Evolutionary conservation across 2,329 filamentous ascomycete species (phyloP).

Genomic region (Fusarium pilosicola): DNA sequence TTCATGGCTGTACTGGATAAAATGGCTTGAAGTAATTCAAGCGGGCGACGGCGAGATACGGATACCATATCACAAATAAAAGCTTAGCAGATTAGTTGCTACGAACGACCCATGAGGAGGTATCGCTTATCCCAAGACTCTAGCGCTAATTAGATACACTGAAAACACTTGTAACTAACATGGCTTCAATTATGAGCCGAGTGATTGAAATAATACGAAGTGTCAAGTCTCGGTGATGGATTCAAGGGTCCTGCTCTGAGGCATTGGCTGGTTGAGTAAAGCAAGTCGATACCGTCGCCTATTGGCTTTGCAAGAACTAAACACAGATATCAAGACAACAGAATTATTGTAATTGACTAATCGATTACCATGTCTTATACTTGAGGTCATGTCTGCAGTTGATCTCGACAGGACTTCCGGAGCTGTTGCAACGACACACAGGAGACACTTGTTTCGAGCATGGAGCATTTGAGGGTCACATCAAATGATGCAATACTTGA

Average conservation of each 20-base stretch:
- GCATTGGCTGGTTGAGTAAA: not conserved
- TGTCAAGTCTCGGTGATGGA: not conserved
- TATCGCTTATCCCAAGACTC: not conserved
- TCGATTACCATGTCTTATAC: not conserved
- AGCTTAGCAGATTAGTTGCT: not conserved
- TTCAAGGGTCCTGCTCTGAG: not conserved
- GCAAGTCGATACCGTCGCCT: too few relatives aligned
- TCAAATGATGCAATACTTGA: too few relatives aligned
- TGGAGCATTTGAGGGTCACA: too few relatives aligned
- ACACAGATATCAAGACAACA: too few relatives aligned
- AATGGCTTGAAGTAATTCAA: not conserved
- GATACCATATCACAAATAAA: not conserved
- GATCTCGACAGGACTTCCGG: not conserved
- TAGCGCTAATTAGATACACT: rapidly evolving
- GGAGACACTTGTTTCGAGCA: not conserved
- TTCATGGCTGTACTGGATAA: not conserved
- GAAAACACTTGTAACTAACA: too few relatives aligned
- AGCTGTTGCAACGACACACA: not conserved
- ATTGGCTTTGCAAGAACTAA: too few relatives aligned
- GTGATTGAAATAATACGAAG: not conserved
- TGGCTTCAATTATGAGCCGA: too few relatives aligned
- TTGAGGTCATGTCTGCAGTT: too few relatives aligned
- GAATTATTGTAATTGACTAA: too few relatives aligned
- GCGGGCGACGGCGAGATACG: not conserved
- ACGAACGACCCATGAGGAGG: not conserved